Percentiles rank a stretch among this genome's conserved stretches.
Evolutionary conservation across 148 eudicot species (phyloP).

Genomic region (Euryodendron excelsum): DNA sequence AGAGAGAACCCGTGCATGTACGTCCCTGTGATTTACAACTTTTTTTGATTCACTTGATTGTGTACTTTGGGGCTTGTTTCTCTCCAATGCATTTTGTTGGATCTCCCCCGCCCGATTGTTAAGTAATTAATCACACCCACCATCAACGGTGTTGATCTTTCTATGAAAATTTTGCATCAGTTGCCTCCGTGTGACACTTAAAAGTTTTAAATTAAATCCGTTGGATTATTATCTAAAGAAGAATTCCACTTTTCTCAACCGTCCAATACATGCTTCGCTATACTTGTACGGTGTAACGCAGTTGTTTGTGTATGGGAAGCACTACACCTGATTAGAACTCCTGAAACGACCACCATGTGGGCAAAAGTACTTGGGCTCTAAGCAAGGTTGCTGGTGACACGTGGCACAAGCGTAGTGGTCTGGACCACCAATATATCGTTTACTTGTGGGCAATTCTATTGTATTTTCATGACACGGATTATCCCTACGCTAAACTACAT

Average conservation of each 20-base stretch:
- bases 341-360: constrained; percentile 7
- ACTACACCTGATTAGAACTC: not conserved
- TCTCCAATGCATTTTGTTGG: not conserved
- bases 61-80: too few species aligned
- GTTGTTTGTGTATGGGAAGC: not conserved
- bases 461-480: too few species aligned
- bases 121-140: not conserved
- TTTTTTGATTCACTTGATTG: too few species aligned
- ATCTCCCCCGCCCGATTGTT: not conserved
- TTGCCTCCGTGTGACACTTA: not conserved
- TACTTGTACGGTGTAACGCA: not conserved
- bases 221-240: too few species aligned
- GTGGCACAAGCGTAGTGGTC: not conserved
- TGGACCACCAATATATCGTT: too few species aligned
- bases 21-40: too few species aligned
- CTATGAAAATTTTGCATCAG: not conserved
- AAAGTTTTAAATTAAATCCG: too few species aligned
- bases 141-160: not conserved
- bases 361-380: not conserved
- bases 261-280: not conserved
- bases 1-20: not conserved
- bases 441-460: too few species aligned
- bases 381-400: constrained; percentile 1
- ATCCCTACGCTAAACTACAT: too few species aligned
- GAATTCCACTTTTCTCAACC: not conserved